Evolutionary conservation across 2,329 filamentous ascomycete genomes (phyloP).

Genomic region (Ceratocystis harringtonii): DNA sequence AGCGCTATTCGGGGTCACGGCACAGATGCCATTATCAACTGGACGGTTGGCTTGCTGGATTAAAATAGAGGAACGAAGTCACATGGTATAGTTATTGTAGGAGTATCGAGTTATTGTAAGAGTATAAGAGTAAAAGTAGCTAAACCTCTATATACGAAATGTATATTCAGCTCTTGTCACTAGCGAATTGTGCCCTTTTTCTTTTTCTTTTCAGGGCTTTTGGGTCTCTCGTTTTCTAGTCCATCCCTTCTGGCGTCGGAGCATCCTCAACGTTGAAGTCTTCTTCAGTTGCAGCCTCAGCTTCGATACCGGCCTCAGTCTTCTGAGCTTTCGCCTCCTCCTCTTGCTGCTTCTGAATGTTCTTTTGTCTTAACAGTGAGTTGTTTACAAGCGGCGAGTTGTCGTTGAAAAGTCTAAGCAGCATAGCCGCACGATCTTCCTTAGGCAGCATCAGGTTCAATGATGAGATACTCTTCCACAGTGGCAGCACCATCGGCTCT

Average conservation of each 20-base stretch:
- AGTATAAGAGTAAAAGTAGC: neutral
- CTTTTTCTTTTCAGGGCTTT: neutral
- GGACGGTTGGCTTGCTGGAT: slow-evolving; percentile 54
- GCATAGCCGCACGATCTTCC: slow-evolving; percentile 85
- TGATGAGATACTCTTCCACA: slow-evolving; percentile 86
- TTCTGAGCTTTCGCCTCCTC: slow-evolving; percentile 22
- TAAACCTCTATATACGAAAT: slow-evolving; percentile 9
- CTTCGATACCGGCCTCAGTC: slow-evolving; percentile 20
- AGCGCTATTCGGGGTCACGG: slow-evolving; percentile 82
- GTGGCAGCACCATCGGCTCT: slow-evolving; percentile 74
- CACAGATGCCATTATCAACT: slow-evolving; percentile 57
- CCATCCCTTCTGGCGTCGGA: slow-evolving; percentile 25
- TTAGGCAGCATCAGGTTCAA: slow-evolving; percentile 97
- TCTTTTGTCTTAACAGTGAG: slow-evolving; percentile 36
- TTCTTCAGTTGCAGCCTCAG: slow-evolving; percentile 19
- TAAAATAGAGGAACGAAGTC: slow-evolving; percentile 22
- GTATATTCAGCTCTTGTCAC: neutral
- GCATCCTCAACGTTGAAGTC: slow-evolving; percentile 27
- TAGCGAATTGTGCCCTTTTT: neutral
- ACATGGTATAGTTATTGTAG: neutral
- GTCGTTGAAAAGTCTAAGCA: slow-evolving; percentile 82
- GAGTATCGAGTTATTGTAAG: slow-evolving; percentile 1
- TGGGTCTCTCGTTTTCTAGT: neutral
- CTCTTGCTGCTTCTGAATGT: slow-evolving; percentile 25
- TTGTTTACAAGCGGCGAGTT: slow-evolving; percentile 68